Conservation (phyloP, 1,139 yeast genomes). For the Casaregolazyma suthepensis region DNA sequence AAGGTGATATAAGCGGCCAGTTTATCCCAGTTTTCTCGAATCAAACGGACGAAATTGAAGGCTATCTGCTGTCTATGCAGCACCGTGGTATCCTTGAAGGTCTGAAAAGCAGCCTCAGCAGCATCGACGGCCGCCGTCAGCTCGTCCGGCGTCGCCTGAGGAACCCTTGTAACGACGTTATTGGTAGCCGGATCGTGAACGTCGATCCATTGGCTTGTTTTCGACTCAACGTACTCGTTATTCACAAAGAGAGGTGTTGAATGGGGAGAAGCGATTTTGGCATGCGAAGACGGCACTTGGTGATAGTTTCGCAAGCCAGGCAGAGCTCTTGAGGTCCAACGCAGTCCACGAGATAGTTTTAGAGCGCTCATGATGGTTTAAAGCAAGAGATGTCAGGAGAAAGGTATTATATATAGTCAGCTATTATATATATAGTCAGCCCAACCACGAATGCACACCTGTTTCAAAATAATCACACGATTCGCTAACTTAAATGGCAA, state of each 20-base stretch:
- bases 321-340: not conserved
- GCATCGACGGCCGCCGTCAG: conserved; percentile 60
- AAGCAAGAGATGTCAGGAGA: not conserved
- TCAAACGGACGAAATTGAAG: conserved; percentile 62
- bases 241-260: conserved; percentile 54
- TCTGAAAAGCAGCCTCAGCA: conserved; percentile 55
- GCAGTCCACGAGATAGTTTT: not conserved
- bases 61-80: conserved; percentile 72
- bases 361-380: not conserved
- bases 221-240: conserved; percentile 53
- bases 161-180: conserved; percentile 59
- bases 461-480: not conserved
- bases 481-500: not conserved
- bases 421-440: not conserved
- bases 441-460: not conserved
- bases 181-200: conserved; percentile 76
- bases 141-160: conserved; percentile 65
- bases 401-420: not conserved
- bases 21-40: conserved; percentile 64
- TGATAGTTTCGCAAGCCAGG: conserved; percentile 1
- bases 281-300: conserved; percentile 45
- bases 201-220: conserved; percentile 58
- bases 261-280: conserved; percentile 40
- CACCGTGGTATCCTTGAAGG: conserved; percentile 54
- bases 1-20: conserved; percentile 66